These are phyloP conservation scores for Lepidopterella palustris DNA, from an alignment of 495 filamentous ascomycete genomes.

Conservation along the genomic window DNA sequence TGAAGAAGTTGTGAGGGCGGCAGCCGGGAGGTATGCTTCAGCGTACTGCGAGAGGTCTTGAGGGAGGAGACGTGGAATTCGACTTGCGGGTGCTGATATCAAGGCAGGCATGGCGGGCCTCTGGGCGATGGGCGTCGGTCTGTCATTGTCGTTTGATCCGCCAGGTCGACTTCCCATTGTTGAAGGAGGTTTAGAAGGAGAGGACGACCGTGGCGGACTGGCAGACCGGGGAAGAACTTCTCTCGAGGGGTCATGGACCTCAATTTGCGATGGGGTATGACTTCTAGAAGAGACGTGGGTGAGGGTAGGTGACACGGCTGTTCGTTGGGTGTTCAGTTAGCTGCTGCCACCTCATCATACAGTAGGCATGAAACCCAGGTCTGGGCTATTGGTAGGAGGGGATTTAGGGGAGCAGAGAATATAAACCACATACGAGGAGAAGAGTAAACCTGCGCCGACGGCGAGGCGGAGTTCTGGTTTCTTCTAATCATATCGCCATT, in stretches of 20 bases:
- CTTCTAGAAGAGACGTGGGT: conserved; percentile 31
- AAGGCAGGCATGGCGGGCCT: conserved; percentile 25
- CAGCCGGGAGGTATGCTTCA: conserved; percentile 32
- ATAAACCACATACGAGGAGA: conserved; percentile 25
- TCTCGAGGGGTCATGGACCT: conserved; percentile 17
- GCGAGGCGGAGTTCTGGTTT: conserved; percentile 26
- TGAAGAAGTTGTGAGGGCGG: conserved; percentile 40
- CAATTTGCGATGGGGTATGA: conserved; percentile 25
- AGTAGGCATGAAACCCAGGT: conserved; percentile 21
- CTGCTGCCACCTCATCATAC: conserved; percentile 30
- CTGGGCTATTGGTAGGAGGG: conserved; percentile 18
- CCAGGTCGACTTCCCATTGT: conserved; percentile 32
- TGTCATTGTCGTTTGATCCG: conserved; percentile 25
- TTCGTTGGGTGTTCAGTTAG: conserved; percentile 16
- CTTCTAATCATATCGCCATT: conserved; percentile 27
- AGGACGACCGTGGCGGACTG: conserved; percentile 30
- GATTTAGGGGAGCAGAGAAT: not conserved
- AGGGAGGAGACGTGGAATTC: conserved; percentile 39
- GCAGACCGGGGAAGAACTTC: conserved; percentile 22
- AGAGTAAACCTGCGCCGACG: conserved; percentile 22
- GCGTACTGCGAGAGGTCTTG: conserved; percentile 39
- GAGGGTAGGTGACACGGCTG: conserved; percentile 27
- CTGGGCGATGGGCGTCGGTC: conserved; percentile 15
- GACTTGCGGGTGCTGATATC: conserved; percentile 38
- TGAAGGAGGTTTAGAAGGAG: conserved; percentile 17